These are phyloP conservation scores for Colletotrichum viniferum DNA, from an alignment of 2,329 filamentous ascomycete species.

Conservation along the genomic window DNA sequence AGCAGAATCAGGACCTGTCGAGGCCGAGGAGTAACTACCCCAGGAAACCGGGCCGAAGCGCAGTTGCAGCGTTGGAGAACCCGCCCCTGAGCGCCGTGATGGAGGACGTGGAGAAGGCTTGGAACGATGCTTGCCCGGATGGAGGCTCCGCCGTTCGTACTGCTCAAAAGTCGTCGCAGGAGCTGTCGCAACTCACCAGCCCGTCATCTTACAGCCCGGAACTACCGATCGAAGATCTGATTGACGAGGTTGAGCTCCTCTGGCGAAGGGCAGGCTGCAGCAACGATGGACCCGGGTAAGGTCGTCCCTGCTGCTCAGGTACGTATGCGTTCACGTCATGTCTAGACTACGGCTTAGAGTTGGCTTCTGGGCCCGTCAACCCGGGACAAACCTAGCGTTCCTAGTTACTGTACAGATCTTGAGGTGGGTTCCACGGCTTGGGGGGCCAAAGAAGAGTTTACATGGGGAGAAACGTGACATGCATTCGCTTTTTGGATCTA, in stretches of 20 bases:
- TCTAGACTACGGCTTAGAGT: not conserved
- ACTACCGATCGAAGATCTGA: conserved; percentile 1
- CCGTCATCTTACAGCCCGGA: not conserved
- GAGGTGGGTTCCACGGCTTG: not conserved
- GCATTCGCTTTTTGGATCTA: not conserved
- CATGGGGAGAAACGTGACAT: not conserved
- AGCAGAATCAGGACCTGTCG: not conserved
- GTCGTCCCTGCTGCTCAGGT: not conserved
- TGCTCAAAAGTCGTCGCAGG: not conserved
- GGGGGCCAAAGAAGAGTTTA: not conserved
- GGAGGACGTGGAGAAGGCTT: not conserved
- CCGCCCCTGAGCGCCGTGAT: not conserved
- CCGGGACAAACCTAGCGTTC: not conserved
- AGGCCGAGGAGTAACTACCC: not conserved
- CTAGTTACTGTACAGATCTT: not conserved
- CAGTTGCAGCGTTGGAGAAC: not conserved
- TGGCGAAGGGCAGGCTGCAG: not conserved
- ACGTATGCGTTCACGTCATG: not conserved
- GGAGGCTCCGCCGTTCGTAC: not conserved
- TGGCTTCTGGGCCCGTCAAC: not conserved
- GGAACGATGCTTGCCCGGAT: not conserved
- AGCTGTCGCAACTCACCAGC: not conserved
- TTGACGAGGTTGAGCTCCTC: conserved; percentile 20
- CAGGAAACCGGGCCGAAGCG: not conserved
- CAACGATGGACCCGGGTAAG: not conserved